Evolutionary conservation across 257 asterid species (phyloP), one percentile per base, ranked within the genome.

Genomic region (Fraxinus pennsylvanica): DNA sequence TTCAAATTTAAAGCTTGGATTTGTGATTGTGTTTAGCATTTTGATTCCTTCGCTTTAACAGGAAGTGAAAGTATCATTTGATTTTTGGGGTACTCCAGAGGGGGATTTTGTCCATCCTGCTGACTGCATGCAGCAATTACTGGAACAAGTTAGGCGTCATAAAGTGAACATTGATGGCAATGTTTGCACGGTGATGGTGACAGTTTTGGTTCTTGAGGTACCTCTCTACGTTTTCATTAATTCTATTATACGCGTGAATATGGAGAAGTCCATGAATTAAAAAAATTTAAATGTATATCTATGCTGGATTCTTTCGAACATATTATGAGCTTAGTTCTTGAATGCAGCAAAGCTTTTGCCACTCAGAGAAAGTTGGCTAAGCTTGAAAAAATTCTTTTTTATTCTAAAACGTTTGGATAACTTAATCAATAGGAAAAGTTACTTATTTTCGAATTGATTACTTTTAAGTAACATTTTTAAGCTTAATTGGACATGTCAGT

Each of bases 161-260:
- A 88, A 79, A 90, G 99, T 96, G 52, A 96, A 96, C 74, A 82
- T 93, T n/a, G 99, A 96, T 86, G 98, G 99, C 85, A 96, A 93
- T 74, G 97, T 96, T 70, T 90, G 96, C 91, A 91, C 99, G 19
- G 99, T 90, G 36, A 91, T 96, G 97, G 98, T 96, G 68, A 96
- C 99, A 7, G 82, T 91, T 83, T 87, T 96, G 86, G 97, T 92
- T 71, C 94, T 96, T 41, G 99, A 96, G 98, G 98, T 96, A 90
- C n/a, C 22, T 36, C 27, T 68, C 45, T 72, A 52, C 43, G 45
- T 32, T 74, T 27, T 38, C 52, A n/a, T 27, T 21, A 59, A 19
- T 21, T 59, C 67, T 59, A 1, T 7, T 59, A 59, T 30, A 59
- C 30, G 8, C 25, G 70, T 33, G 38, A 29, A 7, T 72, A 3